Conservation (phyloP, 148 eudicot genomes). For the Camellia granthamiana region DNA sequence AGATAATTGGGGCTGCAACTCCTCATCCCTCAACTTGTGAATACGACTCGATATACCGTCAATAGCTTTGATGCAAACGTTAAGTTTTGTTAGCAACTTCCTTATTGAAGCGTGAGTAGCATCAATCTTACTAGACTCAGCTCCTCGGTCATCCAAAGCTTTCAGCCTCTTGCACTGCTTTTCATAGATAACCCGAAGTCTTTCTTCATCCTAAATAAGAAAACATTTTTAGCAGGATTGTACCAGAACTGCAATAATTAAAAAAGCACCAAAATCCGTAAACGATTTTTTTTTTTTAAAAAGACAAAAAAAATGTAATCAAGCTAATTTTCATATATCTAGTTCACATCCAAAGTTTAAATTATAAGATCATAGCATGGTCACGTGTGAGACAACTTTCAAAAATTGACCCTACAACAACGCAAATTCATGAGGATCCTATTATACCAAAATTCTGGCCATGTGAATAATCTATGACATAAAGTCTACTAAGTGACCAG, state of each 20-base stretch:
- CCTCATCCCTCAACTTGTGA: constrained; percentile 86
- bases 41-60: constrained; percentile 73
- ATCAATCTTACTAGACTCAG: constrained; percentile 78
- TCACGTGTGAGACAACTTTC: too few relatives aligned
- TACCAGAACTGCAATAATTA: constrained; percentile 23
- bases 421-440: too few relatives aligned
- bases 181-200: constrained; percentile 66
- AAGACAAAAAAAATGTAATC: too few relatives aligned
- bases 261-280: background rate
- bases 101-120: constrained; percentile 62
- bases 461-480: too few relatives aligned
- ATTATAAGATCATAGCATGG: too few relatives aligned
- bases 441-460: too few relatives aligned
- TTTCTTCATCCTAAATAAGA: constrained; percentile 84
- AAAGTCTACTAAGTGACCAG: background rate
- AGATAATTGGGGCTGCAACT: constrained; percentile 73
- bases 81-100: constrained; percentile 64
- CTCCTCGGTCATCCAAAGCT: constrained; percentile 68
- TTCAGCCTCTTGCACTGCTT: constrained; percentile 76
- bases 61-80: constrained; percentile 71
- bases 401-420: too few relatives aligned
- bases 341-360: too few relatives aligned
- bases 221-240: constrained; percentile 32
- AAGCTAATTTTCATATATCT: too few relatives aligned
- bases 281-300: too few relatives aligned